A percentile compares a stretch with the other conserved stretches of the same genome.
phyloP scores from a whole-genome alignment of 768 basidiomycete genomes.

The Leucogyrophana mollusca region DNA sequence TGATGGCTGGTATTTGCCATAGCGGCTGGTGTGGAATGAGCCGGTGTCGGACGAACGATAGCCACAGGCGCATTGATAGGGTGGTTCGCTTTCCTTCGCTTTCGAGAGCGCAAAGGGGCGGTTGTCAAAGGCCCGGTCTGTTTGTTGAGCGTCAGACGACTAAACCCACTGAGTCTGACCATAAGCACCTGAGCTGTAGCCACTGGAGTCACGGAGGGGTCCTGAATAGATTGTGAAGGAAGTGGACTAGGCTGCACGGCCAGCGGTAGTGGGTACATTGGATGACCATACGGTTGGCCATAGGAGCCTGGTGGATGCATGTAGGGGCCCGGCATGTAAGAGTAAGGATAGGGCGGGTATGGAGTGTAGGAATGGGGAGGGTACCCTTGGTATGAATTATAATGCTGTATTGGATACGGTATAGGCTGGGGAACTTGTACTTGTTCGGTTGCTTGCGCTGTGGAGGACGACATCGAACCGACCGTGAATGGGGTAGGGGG shows the following conservation, averaged over 20 bases:
- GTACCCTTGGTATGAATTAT: conserved; percentile 20
- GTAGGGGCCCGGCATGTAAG: conserved; percentile 15
- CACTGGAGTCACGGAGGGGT: neutral
- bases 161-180: too few species aligned
- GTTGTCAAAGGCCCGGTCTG: neutral
- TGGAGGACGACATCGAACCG: conserved; percentile 2
- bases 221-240: neutral
- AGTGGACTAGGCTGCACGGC: neutral
- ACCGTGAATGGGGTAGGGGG: neutral
- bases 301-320: conserved; percentile 12
- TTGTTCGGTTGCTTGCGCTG: conserved; percentile 13
- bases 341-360: conserved; percentile 15
- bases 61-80: neutral
- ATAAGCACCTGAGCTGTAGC: neutral
- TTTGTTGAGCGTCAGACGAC: too few species aligned
- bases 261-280: conserved; percentile 1
- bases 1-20: too few species aligned
- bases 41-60: neutral
- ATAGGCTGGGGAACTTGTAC: conserved; percentile 15
- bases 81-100: neutral
- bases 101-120: conserved; percentile 2
- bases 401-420: conserved; percentile 17
- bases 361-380: conserved; percentile 14
- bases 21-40: neutral
- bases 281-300: neutral